Percentiles rank a stretch among this genome's conserved stretches.
These are phyloP conservation scores for Chaetomium globosum DNA, from an alignment of 2,329 filamentous ascomycete species.

Conservation along the genomic window DNA sequence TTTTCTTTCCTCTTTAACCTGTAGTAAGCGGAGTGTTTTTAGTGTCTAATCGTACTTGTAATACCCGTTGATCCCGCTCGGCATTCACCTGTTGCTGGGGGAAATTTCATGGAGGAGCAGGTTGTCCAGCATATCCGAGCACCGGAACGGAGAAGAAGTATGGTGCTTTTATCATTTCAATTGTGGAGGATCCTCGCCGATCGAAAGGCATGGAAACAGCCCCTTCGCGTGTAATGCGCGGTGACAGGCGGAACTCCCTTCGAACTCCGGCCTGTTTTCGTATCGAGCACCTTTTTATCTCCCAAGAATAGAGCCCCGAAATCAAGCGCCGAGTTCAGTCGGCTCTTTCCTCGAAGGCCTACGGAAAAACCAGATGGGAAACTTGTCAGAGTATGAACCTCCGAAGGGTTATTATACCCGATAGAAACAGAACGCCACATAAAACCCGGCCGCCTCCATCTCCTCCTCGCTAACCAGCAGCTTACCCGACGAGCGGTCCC, in stretches of 20 bases:
- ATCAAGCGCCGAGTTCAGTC: neutral
- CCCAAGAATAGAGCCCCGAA: neutral
- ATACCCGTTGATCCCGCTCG: neutral
- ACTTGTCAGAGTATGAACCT: neutral
- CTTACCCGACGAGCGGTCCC: conserved; percentile 66
- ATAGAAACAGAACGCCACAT: conserved; percentile 95
- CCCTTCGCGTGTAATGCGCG: neutral
- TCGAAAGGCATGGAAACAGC: neutral
- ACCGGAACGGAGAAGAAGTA: neutral
- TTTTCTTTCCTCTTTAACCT: conserved; percentile 14
- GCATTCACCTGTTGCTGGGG: neutral
- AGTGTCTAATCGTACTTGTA: conserved; percentile 29
- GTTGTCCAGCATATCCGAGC: neutral
- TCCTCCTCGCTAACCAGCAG: conserved; percentile 80
- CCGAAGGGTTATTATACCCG: conserved; percentile 60
- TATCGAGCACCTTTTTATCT: neutral
- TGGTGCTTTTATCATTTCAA: neutral
- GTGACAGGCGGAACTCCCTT: neutral
- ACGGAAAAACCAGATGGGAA: neutral
- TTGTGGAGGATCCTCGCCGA: neutral
- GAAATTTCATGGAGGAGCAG: neutral
- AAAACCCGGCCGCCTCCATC: conserved; percentile 89
- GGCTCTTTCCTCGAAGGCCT: neutral
- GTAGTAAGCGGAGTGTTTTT: conserved; percentile 19
- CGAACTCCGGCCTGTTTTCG: neutral